Base-by-base conservation (phyloP, 768 basidiomycete species). In the Trametes coccinea region DNA sequence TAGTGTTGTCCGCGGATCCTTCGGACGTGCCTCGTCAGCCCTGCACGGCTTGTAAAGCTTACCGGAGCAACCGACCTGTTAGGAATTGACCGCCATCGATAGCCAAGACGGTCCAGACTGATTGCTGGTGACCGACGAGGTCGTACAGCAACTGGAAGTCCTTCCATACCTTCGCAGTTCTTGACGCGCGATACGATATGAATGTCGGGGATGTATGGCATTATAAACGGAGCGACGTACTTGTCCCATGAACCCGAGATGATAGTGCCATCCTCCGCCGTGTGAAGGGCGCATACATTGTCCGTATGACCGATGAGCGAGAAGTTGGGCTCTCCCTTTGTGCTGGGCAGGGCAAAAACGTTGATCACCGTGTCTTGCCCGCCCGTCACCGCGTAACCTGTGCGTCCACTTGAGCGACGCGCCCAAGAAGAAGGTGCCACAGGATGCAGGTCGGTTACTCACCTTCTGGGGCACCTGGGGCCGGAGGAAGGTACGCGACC, bases 181-280 rank as follows among this genome's bases (percentile, higher is more conserved):
- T 98, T 33, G 10, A 53, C 16, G 33, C n/a, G 31, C 27, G 29
- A 37, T 5, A 41, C 56, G 9, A 13, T 16, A n/a, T 52, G 7
- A 22, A 49, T 59, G 29, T 11, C 11, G 17, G 14, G n/a, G 9
- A 50, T 2, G 29, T n/a, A 13, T 17, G 27, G 45, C 4, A n/a
- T 44, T 5, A 27, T 10, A 39, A 17, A 10, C 3, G 41, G 48
- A 44, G 53, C 14, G 10, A 75, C 84, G 74, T 69, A 96, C 96
- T 83, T 90, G 77, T 98, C 97, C 97, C 97, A 99, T 45, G 93
- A 96, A 17, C 97, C 97, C 7, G 93, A 95, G 59, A 97, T 86
- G 62, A 98, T 88, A 52, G 84, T 80, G 14, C 93, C 92, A 50
- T 81, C 80, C 8, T 82, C 74, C 9, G 84, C 84, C 4, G 86